A percentile compares a stretch with the other conserved stretches of the same genome.
Evolutionary conservation across 306 rosid genomes (phyloP).

Genomic region (Acacia crassicarpa): DNA sequence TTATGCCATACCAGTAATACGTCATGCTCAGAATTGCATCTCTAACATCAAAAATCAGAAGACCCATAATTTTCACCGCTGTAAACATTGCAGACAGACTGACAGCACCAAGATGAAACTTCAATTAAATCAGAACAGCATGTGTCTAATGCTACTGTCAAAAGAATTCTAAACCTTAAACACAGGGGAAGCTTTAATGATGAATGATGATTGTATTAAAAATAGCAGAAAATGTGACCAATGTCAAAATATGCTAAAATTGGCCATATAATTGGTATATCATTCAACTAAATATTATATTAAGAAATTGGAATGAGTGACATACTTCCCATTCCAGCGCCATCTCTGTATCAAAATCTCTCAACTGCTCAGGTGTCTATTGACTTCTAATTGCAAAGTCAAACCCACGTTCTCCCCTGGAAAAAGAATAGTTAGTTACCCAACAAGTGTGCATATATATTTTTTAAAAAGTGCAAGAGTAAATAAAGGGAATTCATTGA

Average conservation of each 20-base stretch:
- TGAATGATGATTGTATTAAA: slow-evolving; percentile 12
- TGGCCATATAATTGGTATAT: neutral
- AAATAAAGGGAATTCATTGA: neutral
- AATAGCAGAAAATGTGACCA: neutral
- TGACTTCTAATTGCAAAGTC: slow-evolving; percentile 74
- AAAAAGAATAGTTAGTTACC: slow-evolving; percentile 1
- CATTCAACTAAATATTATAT: neutral
- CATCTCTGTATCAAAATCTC: slow-evolving; percentile 66
- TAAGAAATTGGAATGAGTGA: slow-evolving; percentile 4
- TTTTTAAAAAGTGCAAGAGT: neutral
- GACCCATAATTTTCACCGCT: slow-evolving; percentile 64
- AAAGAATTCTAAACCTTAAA: slow-evolving; percentile 18
- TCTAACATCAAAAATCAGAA: slow-evolving; percentile 54
- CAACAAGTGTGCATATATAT: neutral
- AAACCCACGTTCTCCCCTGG: slow-evolving; percentile 55
- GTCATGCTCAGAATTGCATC: slow-evolving; percentile 72
- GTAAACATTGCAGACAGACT: slow-evolving; percentile 60
- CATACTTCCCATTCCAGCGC: slow-evolving; percentile 67
- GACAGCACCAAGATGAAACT: slow-evolving; percentile 23
- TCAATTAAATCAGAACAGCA: neutral
- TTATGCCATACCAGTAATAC: slow-evolving; percentile 59
- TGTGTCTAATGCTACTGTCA: neutral
- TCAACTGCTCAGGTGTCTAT: slow-evolving; percentile 63
- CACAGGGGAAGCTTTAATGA: slow-evolving; percentile 13
- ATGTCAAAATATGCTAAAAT: neutral